These are phyloP conservation scores for Cutaneotrichosporon sp. DNA, from an alignment of 1,284 basidiomycete species.

Conservation along the genomic window DNA sequence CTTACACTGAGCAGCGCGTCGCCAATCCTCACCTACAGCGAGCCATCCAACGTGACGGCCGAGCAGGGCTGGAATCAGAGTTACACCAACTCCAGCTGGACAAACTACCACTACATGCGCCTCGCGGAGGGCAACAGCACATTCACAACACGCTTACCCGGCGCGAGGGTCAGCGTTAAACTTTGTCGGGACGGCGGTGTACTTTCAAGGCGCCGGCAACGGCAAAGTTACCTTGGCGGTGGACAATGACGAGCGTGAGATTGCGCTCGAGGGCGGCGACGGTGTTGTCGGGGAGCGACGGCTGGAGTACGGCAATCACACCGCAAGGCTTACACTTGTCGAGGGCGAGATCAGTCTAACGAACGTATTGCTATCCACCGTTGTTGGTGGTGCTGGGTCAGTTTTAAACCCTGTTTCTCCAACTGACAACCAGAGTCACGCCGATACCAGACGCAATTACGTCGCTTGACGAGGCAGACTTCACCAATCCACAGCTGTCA, in stretches of 20 bases:
- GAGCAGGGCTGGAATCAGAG: conserved; percentile 4
- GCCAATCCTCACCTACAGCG: neutral
- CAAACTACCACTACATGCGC: neutral
- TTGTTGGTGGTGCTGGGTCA: neutral
- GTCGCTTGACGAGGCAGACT: neutral
- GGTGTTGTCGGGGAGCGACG: neutral
- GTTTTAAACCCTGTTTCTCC: neutral
- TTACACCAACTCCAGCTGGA: neutral
- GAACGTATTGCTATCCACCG: neutral
- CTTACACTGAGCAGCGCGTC: neutral
- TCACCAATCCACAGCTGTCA: neutral
- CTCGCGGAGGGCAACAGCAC: neutral
- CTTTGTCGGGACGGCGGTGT: conserved; percentile 4
- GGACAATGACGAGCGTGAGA: neutral
- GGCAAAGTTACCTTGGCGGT: neutral
- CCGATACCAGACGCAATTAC: neutral
- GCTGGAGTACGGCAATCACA: neutral
- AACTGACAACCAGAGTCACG: neutral
- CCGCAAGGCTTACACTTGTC: neutral
- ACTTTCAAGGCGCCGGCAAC: conserved; percentile 1
- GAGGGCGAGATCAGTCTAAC: neutral
- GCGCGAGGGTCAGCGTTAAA: neutral
- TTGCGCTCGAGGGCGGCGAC: neutral
- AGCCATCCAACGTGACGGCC: neutral
- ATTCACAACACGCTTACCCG: neutral